Conservation (phyloP, 169 alveolate species). For the Cryptosporidium baileyi region DNA sequence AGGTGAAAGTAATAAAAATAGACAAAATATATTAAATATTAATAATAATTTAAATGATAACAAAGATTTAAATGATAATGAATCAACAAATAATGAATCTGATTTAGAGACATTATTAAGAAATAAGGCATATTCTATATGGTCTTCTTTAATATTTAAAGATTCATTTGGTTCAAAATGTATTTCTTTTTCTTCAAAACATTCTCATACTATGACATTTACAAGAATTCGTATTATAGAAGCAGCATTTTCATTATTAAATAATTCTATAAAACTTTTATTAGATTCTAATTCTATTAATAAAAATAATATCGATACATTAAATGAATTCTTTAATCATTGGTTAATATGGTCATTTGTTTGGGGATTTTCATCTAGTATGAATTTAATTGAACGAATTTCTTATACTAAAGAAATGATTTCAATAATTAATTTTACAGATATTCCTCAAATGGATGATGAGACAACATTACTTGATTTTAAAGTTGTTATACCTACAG, state of each 20-base stretch:
- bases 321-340: neutral
- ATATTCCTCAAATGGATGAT: slow-evolving; percentile 64
- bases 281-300: neutral
- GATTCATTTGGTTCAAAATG: slow-evolving; percentile 76
- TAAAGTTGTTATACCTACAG: slow-evolving; percentile 91
- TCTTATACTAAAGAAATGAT: neutral
- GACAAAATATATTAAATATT: neutral
- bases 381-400: slow-evolving; percentile 61
- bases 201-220: slow-evolving; percentile 91
- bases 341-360: neutral
- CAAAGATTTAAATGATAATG: slow-evolving; percentile 27
- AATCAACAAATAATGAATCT: slow-evolving; percentile 69
- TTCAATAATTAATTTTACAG: neutral
- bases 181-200: slow-evolving; percentile 79
- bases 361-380: slow-evolving; percentile 72
- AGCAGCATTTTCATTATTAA: slow-evolving; percentile 85
- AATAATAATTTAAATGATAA: neutral
- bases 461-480: slow-evolving; percentile 89
- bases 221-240: slow-evolving; percentile 90
- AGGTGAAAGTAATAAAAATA: neutral
- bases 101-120: slow-evolving; percentile 67
- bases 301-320: neutral
- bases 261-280: slow-evolving; percentile 69
- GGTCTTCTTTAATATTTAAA: slow-evolving; percentile 3
- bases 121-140: slow-evolving; percentile 69